These are phyloP conservation scores for Apiospora sp. DNA, from an alignment of 2,329 filamentous ascomycete genomes.

Conservation along the genomic window DNA sequence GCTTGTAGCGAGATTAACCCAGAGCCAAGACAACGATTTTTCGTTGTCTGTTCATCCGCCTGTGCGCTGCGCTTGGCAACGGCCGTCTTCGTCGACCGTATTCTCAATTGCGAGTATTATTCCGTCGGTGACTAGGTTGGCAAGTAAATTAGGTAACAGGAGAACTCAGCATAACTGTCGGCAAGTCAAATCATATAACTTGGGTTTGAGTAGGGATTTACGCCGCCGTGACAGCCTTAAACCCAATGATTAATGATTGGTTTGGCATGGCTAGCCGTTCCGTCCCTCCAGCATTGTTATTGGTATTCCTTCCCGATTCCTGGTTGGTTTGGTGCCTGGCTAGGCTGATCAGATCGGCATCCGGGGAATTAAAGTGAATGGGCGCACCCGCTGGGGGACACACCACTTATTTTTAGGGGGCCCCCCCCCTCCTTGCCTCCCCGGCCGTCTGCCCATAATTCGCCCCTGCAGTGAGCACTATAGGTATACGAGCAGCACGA, in stretches of 20 bases:
- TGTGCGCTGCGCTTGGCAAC: not conserved
- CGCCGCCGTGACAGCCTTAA: not conserved
- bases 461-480: slow-evolving; percentile 3
- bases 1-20: not conserved
- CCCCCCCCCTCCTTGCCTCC: not conserved
- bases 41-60: not conserved
- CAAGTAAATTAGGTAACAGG: not conserved
- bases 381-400: not conserved
- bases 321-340: slow-evolving; percentile 11
- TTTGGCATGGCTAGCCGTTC: not conserved
- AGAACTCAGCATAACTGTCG: not conserved
- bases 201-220: not conserved
- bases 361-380: not conserved
- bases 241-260: not conserved
- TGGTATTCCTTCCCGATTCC: not conserved
- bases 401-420: not conserved
- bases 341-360: not conserved
- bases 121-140: not conserved
- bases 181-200: not conserved
- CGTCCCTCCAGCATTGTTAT: not conserved
- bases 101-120: not conserved
- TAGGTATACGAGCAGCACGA: not conserved
- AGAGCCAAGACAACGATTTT: not conserved
- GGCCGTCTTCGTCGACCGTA: not conserved
- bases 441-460: not conserved